phyloP scores from a whole-genome alignment of 768 basidiomycete genomes.

The Lyophyllum shimeji region DNA sequence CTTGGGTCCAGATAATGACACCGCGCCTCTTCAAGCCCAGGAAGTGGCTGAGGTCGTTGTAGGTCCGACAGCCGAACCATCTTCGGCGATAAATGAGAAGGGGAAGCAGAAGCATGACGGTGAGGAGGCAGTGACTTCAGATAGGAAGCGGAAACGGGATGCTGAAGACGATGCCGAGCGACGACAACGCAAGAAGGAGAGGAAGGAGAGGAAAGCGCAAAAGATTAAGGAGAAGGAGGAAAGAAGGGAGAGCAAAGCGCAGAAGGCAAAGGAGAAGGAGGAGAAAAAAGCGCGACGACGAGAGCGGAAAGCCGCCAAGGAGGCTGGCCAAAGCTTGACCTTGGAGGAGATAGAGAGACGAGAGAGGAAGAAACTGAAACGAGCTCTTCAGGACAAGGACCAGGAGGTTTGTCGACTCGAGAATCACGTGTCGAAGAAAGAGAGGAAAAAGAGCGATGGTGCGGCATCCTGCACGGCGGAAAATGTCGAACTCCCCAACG shows the following conservation, averaged over 20 bases:
- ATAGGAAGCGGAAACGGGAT: slow-evolving; percentile 14
- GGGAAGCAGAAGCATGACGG: slow-evolving; percentile 7
- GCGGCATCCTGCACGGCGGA: background rate
- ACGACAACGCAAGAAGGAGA: slow-evolving; percentile 6
- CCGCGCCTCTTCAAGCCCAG: slow-evolving; percentile 14
- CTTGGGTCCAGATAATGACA: slow-evolving; percentile 45
- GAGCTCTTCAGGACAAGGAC: slow-evolving; percentile 4
- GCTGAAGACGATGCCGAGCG: slow-evolving; percentile 8
- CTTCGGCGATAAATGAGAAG: background rate
- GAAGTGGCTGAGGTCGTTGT: background rate
- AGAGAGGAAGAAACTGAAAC: slow-evolving; percentile 21
- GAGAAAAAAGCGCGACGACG: no score
- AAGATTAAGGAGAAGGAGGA: slow-evolving; percentile 21
- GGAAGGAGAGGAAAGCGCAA: slow-evolving; percentile 16
- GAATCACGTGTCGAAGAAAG: background rate
- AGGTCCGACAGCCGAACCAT: background rate
- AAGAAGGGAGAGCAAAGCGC: slow-evolving; percentile 16
- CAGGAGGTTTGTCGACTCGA: background rate
- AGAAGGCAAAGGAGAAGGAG: background rate
- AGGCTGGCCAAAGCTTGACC: background rate
- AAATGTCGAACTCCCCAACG: background rate
- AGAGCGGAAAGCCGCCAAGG: no score
- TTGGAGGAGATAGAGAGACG: background rate
- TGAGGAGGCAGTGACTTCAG: slow-evolving; percentile 3
- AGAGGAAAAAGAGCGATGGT: slow-evolving; percentile 5